Conservation (phyloP, 2,329 filamentous ascomycete genomes). For the Fusarium coffeatum region DNA sequence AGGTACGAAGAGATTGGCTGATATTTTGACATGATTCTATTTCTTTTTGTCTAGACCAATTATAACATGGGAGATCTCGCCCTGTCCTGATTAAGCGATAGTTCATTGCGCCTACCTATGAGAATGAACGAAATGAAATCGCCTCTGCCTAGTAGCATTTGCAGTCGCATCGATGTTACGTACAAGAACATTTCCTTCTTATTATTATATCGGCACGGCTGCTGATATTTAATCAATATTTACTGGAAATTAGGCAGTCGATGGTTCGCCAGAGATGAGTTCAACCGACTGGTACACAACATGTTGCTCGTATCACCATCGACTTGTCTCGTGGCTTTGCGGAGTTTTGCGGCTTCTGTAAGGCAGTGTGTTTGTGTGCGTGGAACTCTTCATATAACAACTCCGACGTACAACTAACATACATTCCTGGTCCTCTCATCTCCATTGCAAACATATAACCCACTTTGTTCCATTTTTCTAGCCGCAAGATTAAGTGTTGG, state of each 20-base stretch:
- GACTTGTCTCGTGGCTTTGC: not conserved
- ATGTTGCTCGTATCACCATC: not conserved
- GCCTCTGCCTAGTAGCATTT: not conserved
- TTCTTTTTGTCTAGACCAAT: not conserved
- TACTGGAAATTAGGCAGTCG: not conserved
- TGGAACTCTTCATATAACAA: constrained; percentile 6
- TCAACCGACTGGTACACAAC: not conserved
- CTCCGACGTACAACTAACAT: constrained; percentile 2
- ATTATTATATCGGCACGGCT: not conserved
- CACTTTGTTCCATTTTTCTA: constrained; percentile 2
- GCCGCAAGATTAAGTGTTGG: not conserved
- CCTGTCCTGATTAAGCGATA: no score
- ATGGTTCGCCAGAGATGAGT: not conserved
- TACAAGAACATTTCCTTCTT: not conserved
- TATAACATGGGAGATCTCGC: no score
- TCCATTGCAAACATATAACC: not conserved
- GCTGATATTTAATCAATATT: not conserved
- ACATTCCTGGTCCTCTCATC: not conserved
- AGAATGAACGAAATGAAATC: not conserved
- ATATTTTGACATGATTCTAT: not conserved
- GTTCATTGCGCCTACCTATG: not conserved
- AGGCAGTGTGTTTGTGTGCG: constrained; percentile 3
- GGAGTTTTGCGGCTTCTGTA: not conserved
- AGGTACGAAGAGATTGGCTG: not conserved
- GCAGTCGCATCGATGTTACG: no score